Evolutionary conservation across 2,329 filamentous ascomycete genomes (phyloP).

Genomic region (Talaromyces sp.): DNA sequence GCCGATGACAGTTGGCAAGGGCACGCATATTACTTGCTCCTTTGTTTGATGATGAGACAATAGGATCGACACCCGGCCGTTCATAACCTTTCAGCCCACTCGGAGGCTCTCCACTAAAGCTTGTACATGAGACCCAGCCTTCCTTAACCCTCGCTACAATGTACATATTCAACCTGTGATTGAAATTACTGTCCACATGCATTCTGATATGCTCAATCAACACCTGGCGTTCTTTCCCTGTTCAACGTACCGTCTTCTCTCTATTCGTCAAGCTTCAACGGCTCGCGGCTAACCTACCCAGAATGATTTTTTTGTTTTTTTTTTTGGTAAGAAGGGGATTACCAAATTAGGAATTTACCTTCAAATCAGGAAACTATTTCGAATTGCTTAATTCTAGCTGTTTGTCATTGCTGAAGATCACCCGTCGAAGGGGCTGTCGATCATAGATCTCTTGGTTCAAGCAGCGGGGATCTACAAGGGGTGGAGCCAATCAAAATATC

Average conservation of each 20-base stretch:
- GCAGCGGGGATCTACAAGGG: not conserved
- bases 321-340: not conserved
- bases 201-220: too few species aligned
- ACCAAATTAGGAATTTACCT: not conserved
- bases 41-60: not conserved
- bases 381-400: not conserved
- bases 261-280: not conserved
- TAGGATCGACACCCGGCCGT: not conserved
- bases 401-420: not conserved
- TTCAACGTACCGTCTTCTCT: not conserved
- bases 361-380: not conserved
- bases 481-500: not conserved
- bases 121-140: not conserved
- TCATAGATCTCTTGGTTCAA: constrained; percentile 1
- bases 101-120: not conserved
- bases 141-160: too few species aligned
- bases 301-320: not conserved
- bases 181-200: too few species aligned
- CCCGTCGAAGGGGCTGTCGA: constrained; percentile 1
- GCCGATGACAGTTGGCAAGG: constrained; percentile 1
- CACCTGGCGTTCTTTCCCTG: not conserved
- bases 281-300: constrained; percentile 1
- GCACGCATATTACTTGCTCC: not conserved
- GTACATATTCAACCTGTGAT: too few species aligned
- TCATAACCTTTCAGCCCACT: not conserved